Evolutionary conservation across 352 stramenopile genomes (phyloP).

Genomic region (Phytophthora melonis): DNA sequence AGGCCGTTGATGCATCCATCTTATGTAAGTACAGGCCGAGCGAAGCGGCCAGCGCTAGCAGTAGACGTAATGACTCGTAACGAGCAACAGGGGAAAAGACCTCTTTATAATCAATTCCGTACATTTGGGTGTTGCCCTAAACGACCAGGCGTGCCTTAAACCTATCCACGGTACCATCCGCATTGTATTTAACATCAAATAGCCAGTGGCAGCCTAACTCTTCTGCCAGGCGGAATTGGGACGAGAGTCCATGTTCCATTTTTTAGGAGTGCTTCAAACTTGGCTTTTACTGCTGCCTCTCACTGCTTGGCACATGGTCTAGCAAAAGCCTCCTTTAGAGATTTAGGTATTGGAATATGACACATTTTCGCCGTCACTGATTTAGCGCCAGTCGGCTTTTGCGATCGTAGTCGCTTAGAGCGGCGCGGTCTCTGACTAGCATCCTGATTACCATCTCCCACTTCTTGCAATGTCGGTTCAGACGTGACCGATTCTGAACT

Average conservation of each 20-base stretch:
- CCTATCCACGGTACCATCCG: background rate
- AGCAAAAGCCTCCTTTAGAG: background rate
- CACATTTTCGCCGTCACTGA: background rate
- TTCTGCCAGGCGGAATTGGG: background rate
- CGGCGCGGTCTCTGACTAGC: background rate
- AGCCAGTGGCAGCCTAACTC: slow-evolving; percentile 11
- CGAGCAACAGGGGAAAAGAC: slow-evolving; percentile 9
- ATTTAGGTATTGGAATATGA: background rate
- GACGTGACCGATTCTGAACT: background rate
- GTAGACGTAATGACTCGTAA: slow-evolving; percentile 11
- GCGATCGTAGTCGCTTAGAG: background rate
- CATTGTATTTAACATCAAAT: slow-evolving; percentile 21
- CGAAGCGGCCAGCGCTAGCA: slow-evolving; percentile 2
- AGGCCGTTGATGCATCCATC: slow-evolving; percentile 11
- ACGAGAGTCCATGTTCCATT: background rate
- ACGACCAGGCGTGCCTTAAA: slow-evolving; percentile 1
- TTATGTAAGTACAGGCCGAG: background rate
- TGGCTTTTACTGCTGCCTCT: background rate
- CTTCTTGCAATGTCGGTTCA: background rate
- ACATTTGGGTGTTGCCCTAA: slow-evolving; percentile 1
- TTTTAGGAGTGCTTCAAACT: background rate
- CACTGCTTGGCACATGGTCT: background rate
- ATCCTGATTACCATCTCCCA: background rate
- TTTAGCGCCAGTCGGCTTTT: background rate
- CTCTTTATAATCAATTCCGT: slow-evolving; percentile 25